These are phyloP conservation scores for Sherardia arvensis DNA, from an alignment of 257 asterid species.

Conservation along the genomic window DNA sequence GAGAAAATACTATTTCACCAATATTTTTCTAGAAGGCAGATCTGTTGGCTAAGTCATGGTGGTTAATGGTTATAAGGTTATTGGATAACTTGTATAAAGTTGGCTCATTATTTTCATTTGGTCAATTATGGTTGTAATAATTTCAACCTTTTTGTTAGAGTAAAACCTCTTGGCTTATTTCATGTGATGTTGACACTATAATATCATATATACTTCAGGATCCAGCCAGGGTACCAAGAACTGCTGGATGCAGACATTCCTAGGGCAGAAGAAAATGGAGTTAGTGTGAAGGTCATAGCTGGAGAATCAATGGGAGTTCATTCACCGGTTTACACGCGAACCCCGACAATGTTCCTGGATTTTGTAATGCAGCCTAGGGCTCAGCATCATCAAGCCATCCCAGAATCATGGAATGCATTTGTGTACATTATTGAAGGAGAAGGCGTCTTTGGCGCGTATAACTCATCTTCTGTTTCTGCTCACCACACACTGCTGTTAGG, in stretches of 20 bases:
- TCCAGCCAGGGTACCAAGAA: conserved; percentile 86
- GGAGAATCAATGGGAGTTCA: conserved; percentile 90
- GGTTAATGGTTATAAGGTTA: neutral
- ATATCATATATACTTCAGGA: conserved; percentile 53
- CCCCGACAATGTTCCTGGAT: conserved; percentile 88
- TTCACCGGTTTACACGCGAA: conserved; percentile 70
- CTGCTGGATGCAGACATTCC: conserved; percentile 52
- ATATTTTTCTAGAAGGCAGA: conserved; percentile 2
- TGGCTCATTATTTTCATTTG: neutral
- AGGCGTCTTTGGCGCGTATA: conserved; percentile 51
- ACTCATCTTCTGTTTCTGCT: conserved; percentile 35
- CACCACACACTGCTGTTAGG: conserved; percentile 77
- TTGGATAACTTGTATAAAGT: too few relatives aligned
- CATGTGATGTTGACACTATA: neutral
- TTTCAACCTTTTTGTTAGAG: neutral
- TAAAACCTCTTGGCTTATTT: neutral
- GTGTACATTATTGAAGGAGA: conserved; percentile 69
- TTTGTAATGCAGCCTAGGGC: conserved; percentile 50
- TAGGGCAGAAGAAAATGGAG: conserved; percentile 58
- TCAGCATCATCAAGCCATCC: conserved; percentile 57
- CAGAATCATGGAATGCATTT: conserved; percentile 70
- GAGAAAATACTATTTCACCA: neutral
- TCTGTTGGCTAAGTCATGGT: neutral
- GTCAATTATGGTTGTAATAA: neutral
- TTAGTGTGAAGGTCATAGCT: conserved; percentile 65